phyloP scores from a whole-genome alignment of 1,284 basidiomycete species.

The Blastosporella zonata region DNA sequence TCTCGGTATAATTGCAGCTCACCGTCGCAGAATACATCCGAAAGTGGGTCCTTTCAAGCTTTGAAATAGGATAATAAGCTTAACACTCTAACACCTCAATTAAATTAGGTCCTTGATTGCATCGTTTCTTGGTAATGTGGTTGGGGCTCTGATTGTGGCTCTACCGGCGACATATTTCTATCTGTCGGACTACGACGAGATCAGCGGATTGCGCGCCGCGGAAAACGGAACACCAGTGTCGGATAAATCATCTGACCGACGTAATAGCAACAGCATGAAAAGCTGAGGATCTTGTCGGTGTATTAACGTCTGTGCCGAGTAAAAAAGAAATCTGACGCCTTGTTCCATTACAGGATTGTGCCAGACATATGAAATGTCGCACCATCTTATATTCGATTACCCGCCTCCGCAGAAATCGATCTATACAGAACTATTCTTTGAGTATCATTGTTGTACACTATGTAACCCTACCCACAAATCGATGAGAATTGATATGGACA shows the following conservation, averaged over 20 bases:
- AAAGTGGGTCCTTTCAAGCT: constrained; percentile 9
- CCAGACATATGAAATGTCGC: no score
- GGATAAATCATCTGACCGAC: neutral
- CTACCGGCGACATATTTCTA: constrained; percentile 60
- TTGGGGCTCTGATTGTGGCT: constrained; percentile 62
- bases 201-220: constrained; percentile 35
- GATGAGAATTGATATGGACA: no score
- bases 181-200: constrained; percentile 43
- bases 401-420: no score
- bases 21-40: constrained; percentile 16
- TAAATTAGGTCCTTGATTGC: constrained; percentile 16
- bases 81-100: neutral
- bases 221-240: constrained; percentile 27
- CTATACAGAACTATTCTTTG: neutral
- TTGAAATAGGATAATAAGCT: neutral
- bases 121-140: constrained; percentile 62
- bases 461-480: neutral
- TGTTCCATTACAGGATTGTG: neutral
- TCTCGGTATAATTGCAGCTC: constrained; percentile 3
- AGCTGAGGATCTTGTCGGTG: neutral
- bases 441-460: neutral
- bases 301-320: neutral
- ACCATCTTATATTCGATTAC: no score
- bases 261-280: neutral
- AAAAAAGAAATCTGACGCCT: neutral